Base-by-base conservation (phyloP, 495 filamentous ascomycete species). In the Baudoinia panamericana region DNA sequence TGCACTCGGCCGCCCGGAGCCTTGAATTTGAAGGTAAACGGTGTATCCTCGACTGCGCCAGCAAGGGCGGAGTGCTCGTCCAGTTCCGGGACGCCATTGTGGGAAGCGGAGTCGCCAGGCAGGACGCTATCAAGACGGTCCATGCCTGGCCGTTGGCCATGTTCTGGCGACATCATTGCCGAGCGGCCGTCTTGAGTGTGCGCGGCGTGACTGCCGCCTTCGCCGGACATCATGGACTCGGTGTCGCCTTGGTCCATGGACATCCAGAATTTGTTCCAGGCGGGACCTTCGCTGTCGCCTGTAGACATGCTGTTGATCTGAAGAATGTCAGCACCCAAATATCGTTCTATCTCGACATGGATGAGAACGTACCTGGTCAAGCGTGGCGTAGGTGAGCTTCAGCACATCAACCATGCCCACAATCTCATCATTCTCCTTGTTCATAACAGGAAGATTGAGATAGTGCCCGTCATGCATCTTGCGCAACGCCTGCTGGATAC, bases 391-490 rank as follows among this genome's bases (percentile, higher is more conserved):
- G 24, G 90, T 97, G 51, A 97, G 70, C 62, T 95, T 96, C 36
- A 97, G 70, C 38, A 97, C 90, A 62, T 97, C 90, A 6, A 96
- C 90, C 90, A 97, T 97, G 45, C 90, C 90, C 20, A 97, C 87
- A 58, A 97, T 97, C 56, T 97, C 92, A 47, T 87, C 92, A 36
- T 71, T 68, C 39, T 93, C 84, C 30, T 49, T 42, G 60, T 95
- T 95, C 90, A 97, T 97, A 23, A 97, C 90, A 7, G 90, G 90
- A 19, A 97, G 68, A 58, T 97, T 97, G 17, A 97, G 75, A 54
- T 97, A 97, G 60, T 97, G 90, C 18, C 90, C 90, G 70, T 97
- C 90, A 63, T 97, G 90, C 90, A 97, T 97, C 69, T 96, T 97
- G 43, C 90, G 78, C 30, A 97, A 72, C 56, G 90, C 90, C 41